Evolutionary conservation across 2,329 filamentous ascomycete species (phyloP), one percentile per base, ranked within the genome.

Genomic region (Pyricularia sp.): DNA sequence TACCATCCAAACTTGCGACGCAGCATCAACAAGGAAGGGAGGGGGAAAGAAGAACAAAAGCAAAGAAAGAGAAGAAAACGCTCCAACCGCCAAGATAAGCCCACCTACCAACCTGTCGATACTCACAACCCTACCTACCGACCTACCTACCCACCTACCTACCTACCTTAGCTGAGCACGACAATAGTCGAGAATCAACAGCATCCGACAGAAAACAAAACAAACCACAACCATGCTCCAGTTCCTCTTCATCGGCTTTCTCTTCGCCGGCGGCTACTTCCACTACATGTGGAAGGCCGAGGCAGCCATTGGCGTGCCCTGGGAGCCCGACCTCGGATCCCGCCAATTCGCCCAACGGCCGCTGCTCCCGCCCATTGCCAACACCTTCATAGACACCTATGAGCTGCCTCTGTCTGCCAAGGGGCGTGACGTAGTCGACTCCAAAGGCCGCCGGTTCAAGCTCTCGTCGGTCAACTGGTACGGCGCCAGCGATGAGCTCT

Each of bases 391-490:
- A 70, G 73, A 78, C 23, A 78, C 78, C 30, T 89, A 85, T 76
- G 75, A 78, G 64, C 81, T 90, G 63, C 88, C 88, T 20, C 79
- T 91, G 61, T 83, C 81, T 67, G 88, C 89, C 1, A 77, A 78
- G 31, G 88, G 89, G 6, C 83, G 88, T 63, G 75, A 89, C 71
- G 82, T 91, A 31, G 81, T 90, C 68, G 88, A 91, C 77, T 78
- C 81, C 10, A 74, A 79, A 1, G 85, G 84, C 58, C 80, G 82
- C 33, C 83, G 87, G 33, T 86, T 88, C 77, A 89, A 88, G 78
- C 81, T 92, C 9, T 79, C 85, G 23, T 88, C 86, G 25, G 81
- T 90, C 74, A 91, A 91, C 78, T 91, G 89, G 89, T 91, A 91
- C 75, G 89, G 89, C 42, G 88, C 85, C 3, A 90, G 87, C 74